These are phyloP conservation scores for Echinosophora koreensis DNA, from an alignment of 306 rosid genomes.

Conservation along the genomic window DNA sequence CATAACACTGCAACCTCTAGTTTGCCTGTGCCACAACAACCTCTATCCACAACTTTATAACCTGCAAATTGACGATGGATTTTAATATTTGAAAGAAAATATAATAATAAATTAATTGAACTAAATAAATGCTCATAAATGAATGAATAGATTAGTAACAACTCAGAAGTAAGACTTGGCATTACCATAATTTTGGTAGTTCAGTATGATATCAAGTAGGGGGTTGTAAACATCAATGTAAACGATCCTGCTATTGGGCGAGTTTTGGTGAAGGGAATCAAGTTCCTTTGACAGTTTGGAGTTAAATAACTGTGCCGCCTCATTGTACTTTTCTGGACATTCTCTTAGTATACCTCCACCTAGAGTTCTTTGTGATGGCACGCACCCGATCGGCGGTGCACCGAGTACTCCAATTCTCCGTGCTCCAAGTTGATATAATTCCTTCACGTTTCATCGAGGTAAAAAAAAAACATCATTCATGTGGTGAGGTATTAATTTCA, in stretches of 20 bases:
- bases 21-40: slow-evolving; percentile 80
- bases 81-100: background rate
- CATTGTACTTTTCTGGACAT: slow-evolving; percentile 60
- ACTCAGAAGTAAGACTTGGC: background rate
- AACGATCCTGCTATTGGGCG: slow-evolving; percentile 52
- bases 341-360: slow-evolving; percentile 60
- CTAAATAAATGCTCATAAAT: background rate
- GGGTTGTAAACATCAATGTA: slow-evolving; percentile 73
- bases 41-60: slow-evolving; percentile 53
- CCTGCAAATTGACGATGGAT: slow-evolving; percentile 48
- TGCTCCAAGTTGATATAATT: slow-evolving; percentile 62
- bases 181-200: slow-evolving; percentile 61
- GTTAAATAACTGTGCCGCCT: slow-evolving; percentile 67
- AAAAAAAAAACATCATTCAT: background rate
- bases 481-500: background rate
- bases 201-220: slow-evolving; percentile 58
- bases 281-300: slow-evolving; percentile 50
- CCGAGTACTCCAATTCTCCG: slow-evolving; percentile 73
- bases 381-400: slow-evolving; percentile 84
- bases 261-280: slow-evolving; percentile 40
- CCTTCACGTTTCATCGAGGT: slow-evolving; percentile 46
- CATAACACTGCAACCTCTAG: slow-evolving; percentile 73
- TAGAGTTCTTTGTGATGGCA: slow-evolving; percentile 77
- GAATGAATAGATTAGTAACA: background rate
- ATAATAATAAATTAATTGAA: background rate